Percentiles rank a stretch among this genome's conserved stretches.
phyloP scores from a whole-genome alignment of 1,284 basidiomycete genomes.

The Xanthoconium separans region DNA sequence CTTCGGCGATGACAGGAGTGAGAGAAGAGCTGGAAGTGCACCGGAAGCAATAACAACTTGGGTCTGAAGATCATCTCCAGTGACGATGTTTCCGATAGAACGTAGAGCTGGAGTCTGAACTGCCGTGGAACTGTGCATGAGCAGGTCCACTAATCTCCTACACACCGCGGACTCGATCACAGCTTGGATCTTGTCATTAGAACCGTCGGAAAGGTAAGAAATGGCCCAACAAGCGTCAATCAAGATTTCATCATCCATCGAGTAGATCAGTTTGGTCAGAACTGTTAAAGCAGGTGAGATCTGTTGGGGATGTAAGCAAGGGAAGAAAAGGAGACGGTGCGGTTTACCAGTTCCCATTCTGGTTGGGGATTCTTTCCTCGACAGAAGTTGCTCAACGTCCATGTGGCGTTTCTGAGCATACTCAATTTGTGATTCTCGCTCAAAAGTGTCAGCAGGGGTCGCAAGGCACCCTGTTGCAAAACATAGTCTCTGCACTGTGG shows the following conservation, averaged over 20 bases:
- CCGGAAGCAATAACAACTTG: slow-evolving; percentile 98
- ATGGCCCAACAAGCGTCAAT: slow-evolving; percentile 99
- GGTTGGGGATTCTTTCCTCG: slow-evolving; percentile 95
- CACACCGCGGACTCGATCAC: slow-evolving; percentile 99
- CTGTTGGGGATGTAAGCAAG: slow-evolving; percentile 41
- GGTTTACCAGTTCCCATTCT: slow-evolving; percentile 84
- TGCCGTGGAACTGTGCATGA: slow-evolving; percentile 96
- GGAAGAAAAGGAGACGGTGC: slow-evolving; percentile 4
- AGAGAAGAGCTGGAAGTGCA: slow-evolving; percentile 89
- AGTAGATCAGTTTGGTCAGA: slow-evolving; percentile 98
- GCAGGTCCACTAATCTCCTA: slow-evolving; percentile 93
- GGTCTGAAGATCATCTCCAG: slow-evolving; percentile 97
- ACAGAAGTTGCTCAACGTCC: slow-evolving; percentile 98
- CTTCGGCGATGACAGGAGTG: slow-evolving; percentile 91
- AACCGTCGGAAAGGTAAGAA: slow-evolving; percentile 98
- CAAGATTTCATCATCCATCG: slow-evolving; percentile 97
- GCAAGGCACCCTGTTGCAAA: slow-evolving; percentile 72
- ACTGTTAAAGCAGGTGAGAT: slow-evolving; percentile 96
- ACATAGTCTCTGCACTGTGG: slow-evolving; percentile 93
- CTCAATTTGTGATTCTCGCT: slow-evolving; percentile 93
- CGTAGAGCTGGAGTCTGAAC: slow-evolving; percentile 99
- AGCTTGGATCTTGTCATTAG: slow-evolving; percentile 99
- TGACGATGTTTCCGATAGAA: slow-evolving; percentile 98
- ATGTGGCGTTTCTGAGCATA: slow-evolving; percentile 97
- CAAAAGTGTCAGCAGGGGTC: slow-evolving; percentile 69